These are phyloP conservation scores for Didymosphaeria variabile DNA, from an alignment of 2,329 filamentous ascomycete genomes.

Conservation along the genomic window DNA sequence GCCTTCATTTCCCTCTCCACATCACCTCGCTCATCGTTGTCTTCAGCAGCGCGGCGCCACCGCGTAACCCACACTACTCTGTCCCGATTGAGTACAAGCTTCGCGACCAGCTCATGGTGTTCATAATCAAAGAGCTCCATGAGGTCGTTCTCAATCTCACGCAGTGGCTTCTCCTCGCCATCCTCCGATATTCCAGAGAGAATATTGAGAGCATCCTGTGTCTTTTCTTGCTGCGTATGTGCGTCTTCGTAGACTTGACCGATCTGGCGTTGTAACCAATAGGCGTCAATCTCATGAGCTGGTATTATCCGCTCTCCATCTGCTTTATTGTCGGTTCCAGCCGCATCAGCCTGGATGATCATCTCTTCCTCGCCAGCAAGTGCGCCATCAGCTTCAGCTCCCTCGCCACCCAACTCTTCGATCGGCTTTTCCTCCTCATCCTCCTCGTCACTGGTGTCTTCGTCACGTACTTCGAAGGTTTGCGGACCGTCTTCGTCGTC, in stretches of 20 bases:
- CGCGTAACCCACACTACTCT: conserved; percentile 96
- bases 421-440: conserved; percentile 71
- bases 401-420: conserved; percentile 63
- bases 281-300: conserved; percentile 93
- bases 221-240: conserved; percentile 93
- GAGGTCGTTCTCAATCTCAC: conserved; percentile 96
- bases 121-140: conserved; percentile 99
- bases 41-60: conserved; percentile 82
- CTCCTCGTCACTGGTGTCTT: conserved; percentile 80
- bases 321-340: conserved; percentile 49
- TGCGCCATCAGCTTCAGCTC: conserved; percentile 57
- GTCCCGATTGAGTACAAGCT: conserved; percentile 89
- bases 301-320: conserved; percentile 69
- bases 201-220: conserved; percentile 81
- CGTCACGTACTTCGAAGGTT: conserved; percentile 86
- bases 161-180: conserved; percentile 82
- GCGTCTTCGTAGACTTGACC: conserved; percentile 88
- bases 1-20: conserved; percentile 92
- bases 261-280: conserved; percentile 95
- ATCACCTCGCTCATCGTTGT: conserved; percentile 73
- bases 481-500: conserved; percentile 78
- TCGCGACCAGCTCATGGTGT: conserved; percentile 89
- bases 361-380: conserved; percentile 75
- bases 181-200: conserved; percentile 79
- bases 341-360: conserved; percentile 76